These are phyloP conservation scores for Dillenia turbinata DNA, from an alignment of 164 flowering plant genomes.

Conservation along the genomic window DNA sequence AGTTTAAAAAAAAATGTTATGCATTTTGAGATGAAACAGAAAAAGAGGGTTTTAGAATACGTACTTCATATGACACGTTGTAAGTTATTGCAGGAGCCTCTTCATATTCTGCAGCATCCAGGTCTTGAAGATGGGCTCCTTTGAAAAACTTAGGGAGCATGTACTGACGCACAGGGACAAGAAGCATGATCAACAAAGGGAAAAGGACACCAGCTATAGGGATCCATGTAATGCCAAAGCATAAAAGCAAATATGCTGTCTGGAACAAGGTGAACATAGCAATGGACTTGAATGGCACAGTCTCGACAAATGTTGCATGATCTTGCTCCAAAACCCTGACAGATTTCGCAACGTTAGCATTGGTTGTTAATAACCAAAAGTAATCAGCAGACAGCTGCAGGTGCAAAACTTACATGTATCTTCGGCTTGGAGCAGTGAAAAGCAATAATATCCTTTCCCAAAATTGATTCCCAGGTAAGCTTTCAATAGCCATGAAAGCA, in stretches of 20 bases:
- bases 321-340: constrained; percentile 71
- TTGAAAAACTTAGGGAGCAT: constrained; percentile 87
- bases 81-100: constrained; percentile 70
- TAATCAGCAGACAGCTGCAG: too few species aligned
- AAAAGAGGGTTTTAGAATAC: constrained; percentile 13
- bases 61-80: constrained; percentile 61
- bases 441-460: constrained; percentile 93
- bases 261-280: constrained; percentile 80
- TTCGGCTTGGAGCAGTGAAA: constrained; percentile 91
- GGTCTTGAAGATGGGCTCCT: constrained; percentile 84
- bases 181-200: constrained; percentile 89
- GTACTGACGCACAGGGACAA: constrained; percentile 86
- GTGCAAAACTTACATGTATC: constrained; percentile 66
- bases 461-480: constrained; percentile 94
- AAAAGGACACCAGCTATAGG: constrained; percentile 92
- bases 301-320: constrained; percentile 84
- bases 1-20: constrained; percentile 27
- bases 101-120: constrained; percentile 95
- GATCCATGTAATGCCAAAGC: constrained; percentile 93
- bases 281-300: constrained; percentile 79
- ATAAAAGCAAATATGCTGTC: constrained; percentile 66
- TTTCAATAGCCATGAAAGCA: constrained; percentile 98
- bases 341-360: constrained; percentile 5
- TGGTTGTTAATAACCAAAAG: too few species aligned
- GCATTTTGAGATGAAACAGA: constrained; percentile 3